These are phyloP conservation scores for Nemania sp. DNA, from an alignment of 2,329 filamentous ascomycete genomes.

Conservation along the genomic window DNA sequence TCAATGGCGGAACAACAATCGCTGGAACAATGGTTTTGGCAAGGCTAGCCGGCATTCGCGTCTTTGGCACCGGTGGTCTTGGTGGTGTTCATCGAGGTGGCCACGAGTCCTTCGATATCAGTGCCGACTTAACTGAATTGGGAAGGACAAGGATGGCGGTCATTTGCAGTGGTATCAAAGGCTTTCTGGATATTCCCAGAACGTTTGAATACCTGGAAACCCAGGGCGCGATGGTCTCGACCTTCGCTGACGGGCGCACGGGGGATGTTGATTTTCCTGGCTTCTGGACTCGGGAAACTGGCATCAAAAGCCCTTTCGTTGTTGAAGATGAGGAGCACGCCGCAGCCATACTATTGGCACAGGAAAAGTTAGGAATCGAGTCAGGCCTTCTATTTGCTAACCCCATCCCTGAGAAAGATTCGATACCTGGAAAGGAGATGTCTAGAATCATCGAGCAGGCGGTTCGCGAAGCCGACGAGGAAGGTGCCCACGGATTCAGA, in stretches of 20 bases:
- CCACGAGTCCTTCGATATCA: conserved; percentile 87
- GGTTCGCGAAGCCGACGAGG: conserved; percentile 63
- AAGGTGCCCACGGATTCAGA: conserved; percentile 73
- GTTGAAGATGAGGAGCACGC: conserved; percentile 79
- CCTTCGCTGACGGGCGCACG: conserved; percentile 80
- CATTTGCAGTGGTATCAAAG: conserved; percentile 89
- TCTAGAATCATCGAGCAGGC: conserved; percentile 69
- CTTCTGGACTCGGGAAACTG: conserved; percentile 90
- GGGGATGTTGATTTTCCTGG: conserved; percentile 83
- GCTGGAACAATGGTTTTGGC: conserved; percentile 91
- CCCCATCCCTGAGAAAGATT: conserved; percentile 73
- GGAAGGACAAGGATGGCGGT: conserved; percentile 88
- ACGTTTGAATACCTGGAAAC: conserved; percentile 80
- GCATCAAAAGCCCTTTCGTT: conserved; percentile 74
- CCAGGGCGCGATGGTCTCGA: conserved; percentile 79
- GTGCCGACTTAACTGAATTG: conserved; percentile 91
- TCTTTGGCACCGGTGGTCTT: conserved; percentile 93
- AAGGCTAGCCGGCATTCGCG: conserved; percentile 80
- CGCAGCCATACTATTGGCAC: conserved; percentile 83
- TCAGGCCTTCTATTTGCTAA: conserved; percentile 89
- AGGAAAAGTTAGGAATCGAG: conserved; percentile 70
- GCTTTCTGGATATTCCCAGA: conserved; percentile 87
- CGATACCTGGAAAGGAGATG: conserved; percentile 73
- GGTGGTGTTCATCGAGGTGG: conserved; percentile 92
- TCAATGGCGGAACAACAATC: conserved; percentile 91